phyloP scores from a whole-genome alignment of 371 early-diverging fungal species.

The Mortierella sp. region DNA sequence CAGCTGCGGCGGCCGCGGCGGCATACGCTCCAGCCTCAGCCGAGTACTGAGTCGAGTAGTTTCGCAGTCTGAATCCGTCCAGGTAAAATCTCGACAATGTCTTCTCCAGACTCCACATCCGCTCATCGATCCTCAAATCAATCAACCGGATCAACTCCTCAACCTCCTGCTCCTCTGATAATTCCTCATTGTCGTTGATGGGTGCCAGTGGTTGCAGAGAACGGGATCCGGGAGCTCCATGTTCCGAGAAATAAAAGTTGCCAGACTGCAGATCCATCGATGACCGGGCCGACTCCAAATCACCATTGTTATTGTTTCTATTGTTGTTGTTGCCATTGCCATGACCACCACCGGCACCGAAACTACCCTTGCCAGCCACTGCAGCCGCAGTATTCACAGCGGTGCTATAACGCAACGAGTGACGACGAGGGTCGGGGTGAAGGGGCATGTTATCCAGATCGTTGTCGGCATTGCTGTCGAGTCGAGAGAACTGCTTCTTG shows the following conservation, averaged over 20 bases:
- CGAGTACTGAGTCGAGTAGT: slow-evolving; percentile 25
- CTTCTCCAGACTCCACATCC: slow-evolving; percentile 51
- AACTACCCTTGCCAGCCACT: neutral
- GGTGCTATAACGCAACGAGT: slow-evolving; percentile 23
- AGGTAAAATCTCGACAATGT: slow-evolving; percentile 45
- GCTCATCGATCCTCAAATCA: slow-evolving; percentile 43
- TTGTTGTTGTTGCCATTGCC: neutral
- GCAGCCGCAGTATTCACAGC: slow-evolving; percentile 3
- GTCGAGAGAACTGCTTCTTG: slow-evolving; percentile 10
- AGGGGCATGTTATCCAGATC: slow-evolving; percentile 35
- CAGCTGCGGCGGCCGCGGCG: neutral
- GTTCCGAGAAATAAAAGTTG: slow-evolving; percentile 41
- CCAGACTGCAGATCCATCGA: slow-evolving; percentile 15
- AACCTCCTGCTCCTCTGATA: slow-evolving; percentile 31
- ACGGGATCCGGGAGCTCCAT: slow-evolving; percentile 30
- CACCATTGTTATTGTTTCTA: neutral
- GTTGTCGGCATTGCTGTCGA: slow-evolving; percentile 28
- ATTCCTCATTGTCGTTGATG: slow-evolving; percentile 22
- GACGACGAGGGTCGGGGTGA: slow-evolving; percentile 18
- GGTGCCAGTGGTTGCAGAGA: slow-evolving; percentile 40
- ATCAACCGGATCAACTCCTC: slow-evolving; percentile 47
- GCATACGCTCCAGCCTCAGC: neutral
- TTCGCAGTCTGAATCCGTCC: slow-evolving; percentile 48
- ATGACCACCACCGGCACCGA: neutral
- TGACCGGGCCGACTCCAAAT: neutral